Percentiles rank a stretch among this genome's conserved stretches.
Evolutionary conservation across 768 basidiomycete genomes (phyloP).

Genomic region (Rhizopogon rudus): DNA sequence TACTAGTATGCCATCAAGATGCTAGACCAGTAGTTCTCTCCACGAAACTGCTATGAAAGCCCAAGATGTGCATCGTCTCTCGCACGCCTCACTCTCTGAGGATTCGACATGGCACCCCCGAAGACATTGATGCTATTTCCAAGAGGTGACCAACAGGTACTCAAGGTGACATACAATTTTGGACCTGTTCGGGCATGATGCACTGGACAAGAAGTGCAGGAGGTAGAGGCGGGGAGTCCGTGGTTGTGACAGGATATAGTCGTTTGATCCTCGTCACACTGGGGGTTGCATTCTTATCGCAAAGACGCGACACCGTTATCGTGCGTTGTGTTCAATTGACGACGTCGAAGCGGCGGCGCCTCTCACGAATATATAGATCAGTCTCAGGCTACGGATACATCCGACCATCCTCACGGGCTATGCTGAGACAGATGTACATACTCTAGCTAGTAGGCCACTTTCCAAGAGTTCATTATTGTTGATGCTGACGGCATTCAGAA

Average conservation of each 20-base stretch:
- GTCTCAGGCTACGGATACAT: constrained; percentile 28
- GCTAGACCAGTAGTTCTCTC: constrained; percentile 93
- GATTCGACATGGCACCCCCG: constrained; percentile 79
- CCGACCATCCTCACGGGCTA: constrained; percentile 61
- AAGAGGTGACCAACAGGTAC: constrained; percentile 36
- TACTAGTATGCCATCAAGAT: too few species aligned
- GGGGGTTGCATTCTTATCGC: constrained; percentile 79
- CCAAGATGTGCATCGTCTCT: constrained; percentile 40
- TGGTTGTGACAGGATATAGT: constrained; percentile 69
- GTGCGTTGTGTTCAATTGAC: constrained; percentile 44
- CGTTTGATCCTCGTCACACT: constrained; percentile 87
- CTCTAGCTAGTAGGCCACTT: constrained; percentile 61
- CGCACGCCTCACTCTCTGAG: neutral
- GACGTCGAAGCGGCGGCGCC: constrained; percentile 36
- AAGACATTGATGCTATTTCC: constrained; percentile 43
- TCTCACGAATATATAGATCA: constrained; percentile 31
- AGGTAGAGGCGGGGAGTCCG: constrained; percentile 75
- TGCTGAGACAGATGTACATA: constrained; percentile 90
- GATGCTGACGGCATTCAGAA: constrained; percentile 54
- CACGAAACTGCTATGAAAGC: constrained; percentile 89
- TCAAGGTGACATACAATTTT: constrained; percentile 72
- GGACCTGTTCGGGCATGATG: constrained; percentile 35
- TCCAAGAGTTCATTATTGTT: constrained; percentile 76
- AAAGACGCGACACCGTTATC: constrained; percentile 43
- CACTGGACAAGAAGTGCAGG: constrained; percentile 58